These are phyloP conservation scores for Rauvolfia tetraphylla DNA, from an alignment of 257 asterid genomes.

Conservation along the genomic window DNA sequence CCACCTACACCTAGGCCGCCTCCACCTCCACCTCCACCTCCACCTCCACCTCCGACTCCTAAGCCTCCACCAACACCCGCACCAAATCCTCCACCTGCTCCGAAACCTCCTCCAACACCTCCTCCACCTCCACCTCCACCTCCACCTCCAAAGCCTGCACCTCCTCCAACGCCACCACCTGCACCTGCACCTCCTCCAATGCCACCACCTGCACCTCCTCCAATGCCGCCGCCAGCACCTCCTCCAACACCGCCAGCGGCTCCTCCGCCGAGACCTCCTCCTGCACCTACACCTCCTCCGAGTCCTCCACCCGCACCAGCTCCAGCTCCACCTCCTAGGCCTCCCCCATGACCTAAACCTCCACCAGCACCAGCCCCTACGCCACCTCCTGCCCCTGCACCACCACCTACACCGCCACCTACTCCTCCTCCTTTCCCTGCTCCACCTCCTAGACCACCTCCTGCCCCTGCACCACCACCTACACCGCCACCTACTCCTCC, in stretches of 20 bases:
- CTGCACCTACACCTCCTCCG: background rate
- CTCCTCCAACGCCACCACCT: constrained; percentile 7
- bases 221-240: constrained; percentile 6
- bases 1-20: background rate
- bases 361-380: background rate
- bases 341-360: background rate
- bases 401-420: constrained; percentile 10
- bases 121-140: constrained; percentile 2
- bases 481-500: background rate
- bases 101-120: background rate
- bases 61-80: constrained; percentile 11
- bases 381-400: constrained; percentile 1
- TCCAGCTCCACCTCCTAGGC: background rate
- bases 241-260: background rate
- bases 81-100: background rate
- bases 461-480: constrained; percentile 10
- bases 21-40: constrained; percentile 3
- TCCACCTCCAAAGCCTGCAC: constrained; percentile 8
- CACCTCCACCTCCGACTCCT: constrained; percentile 22
- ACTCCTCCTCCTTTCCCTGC: constrained; percentile 2
- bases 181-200: constrained; percentile 6
- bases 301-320: background rate
- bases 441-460: constrained; percentile 13
- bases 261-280: background rate
- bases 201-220: constrained; percentile 14